Evolutionary conservation across 768 basidiomycete genomes (phyloP).

Genomic region (Tricholoma sp.): DNA sequence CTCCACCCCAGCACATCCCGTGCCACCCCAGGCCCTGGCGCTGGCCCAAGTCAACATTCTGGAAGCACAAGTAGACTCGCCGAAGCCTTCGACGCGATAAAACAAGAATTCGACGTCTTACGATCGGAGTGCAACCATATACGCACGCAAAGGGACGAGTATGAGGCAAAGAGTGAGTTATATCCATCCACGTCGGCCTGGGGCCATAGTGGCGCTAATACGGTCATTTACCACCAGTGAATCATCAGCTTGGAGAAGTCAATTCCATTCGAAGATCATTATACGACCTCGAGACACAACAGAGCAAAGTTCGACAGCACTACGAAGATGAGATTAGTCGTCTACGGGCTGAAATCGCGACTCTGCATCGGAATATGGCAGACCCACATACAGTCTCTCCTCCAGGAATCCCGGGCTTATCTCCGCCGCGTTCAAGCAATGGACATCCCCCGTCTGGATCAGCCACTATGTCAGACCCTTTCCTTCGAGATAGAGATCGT

Average conservation of each 20-base stretch:
- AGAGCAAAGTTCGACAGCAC: constrained; percentile 78
- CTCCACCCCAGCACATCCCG: constrained; percentile 6
- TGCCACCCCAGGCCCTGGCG: constrained; percentile 2
- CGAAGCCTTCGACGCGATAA: constrained; percentile 73
- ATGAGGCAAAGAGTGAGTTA: constrained; percentile 76
- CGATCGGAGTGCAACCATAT: constrained; percentile 48
- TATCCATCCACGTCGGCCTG: not conserved
- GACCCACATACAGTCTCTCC: constrained; percentile 5
- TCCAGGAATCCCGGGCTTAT: constrained; percentile 14
- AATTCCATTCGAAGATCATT: constrained; percentile 85
- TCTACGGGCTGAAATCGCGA: constrained; percentile 63
- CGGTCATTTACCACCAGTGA: constrained; percentile 40
- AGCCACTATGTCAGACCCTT: not conserved
- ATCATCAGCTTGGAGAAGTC: constrained; percentile 82
- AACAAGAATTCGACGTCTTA: constrained; percentile 73
- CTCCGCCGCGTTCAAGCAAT: constrained; percentile 6
- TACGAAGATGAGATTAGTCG: constrained; percentile 82
- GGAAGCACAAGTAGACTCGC: constrained; percentile 38
- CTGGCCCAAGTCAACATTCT: constrained; percentile 38
- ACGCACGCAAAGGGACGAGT: constrained; percentile 84
- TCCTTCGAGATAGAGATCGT: constrained; percentile 25
- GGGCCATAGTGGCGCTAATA: too few species aligned
- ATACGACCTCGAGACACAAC: constrained; percentile 88
- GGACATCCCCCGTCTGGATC: not conserved
- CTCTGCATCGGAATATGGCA: constrained; percentile 15